Evolutionary conservation across 1,139 yeast genomes (phyloP), one percentile per base, ranked within the genome.

Genomic region (Nadsonia starkeyi-henricii): DNA sequence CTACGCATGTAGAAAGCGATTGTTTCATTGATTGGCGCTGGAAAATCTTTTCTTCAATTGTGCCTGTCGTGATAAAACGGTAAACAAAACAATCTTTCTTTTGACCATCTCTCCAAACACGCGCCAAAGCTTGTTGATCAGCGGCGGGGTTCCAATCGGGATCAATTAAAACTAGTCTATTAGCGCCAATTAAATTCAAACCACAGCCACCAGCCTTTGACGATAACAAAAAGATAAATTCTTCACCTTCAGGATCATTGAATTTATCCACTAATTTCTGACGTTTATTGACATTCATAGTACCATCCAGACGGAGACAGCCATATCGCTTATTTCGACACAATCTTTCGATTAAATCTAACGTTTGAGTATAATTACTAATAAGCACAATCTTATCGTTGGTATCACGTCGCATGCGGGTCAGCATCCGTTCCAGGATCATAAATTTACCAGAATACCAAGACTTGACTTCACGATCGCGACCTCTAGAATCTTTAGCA

Each of bases 111-210:
- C 98, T 81, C 98, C 98, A 91, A 2, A 91, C 96, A 64, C 98
- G 77, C 0, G 98, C 98, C 52, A 91, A 71, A 0, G 98, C 98
- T 66, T 91, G 98, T 63, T 91, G 98, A 62, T 91, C 98, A 2
- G 96, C 84, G 0, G 98, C 98, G 0, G 98, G 98, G 59, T 91
- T 91, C 98, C 98, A 91, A 64, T 93, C 98, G 0, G 98, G 98
- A 62, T 91, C 99, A 59, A 91, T 73, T 50, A 91, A 70, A 28
- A 91, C 78, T 53, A 91, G 71, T 53, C 98, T 73, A 58, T 93
- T 91, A 9, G 98, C 99, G 9, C 98, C 98, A 58, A 91, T 91
- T 56, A 91, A 74, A 61, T 91, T 91, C 61, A 91, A 86, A 65
- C 99, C 99, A 70, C 98, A 91, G 0, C 99, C 99, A 56, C 99